Evolutionary conservation across 1,284 basidiomycete genomes (phyloP).

Genomic region (Sanghuangporus sanghuang): DNA sequence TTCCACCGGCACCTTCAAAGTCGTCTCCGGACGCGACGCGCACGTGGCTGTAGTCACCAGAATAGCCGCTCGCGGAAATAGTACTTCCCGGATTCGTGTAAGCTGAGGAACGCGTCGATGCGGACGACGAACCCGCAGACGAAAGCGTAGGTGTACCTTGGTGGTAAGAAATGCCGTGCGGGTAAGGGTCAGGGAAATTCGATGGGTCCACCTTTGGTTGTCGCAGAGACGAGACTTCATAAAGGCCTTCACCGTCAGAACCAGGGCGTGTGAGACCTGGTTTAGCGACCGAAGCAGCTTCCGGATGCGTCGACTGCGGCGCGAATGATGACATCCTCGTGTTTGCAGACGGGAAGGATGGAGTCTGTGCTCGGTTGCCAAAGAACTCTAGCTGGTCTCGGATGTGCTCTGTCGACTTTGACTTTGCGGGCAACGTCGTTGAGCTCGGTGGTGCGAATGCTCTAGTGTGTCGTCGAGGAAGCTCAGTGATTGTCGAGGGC

Average conservation of each 20-base stretch:
- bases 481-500: constrained; percentile 3
- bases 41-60: constrained; percentile 58
- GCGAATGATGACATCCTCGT: constrained; percentile 5
- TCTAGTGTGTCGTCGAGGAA: neutral
- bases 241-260: constrained; percentile 36
- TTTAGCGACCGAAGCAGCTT: neutral
- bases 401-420: constrained; percentile 1
- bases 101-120: constrained; percentile 70
- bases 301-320: constrained; percentile 6
- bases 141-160: constrained; percentile 53
- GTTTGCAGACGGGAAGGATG: neutral
- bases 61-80: constrained; percentile 29
- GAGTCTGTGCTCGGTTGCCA: neutral
- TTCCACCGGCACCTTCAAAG: constrained; percentile 11
- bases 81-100: constrained; percentile 65
- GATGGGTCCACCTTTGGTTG: constrained; percentile 54
- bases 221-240: constrained; percentile 38
- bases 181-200: constrained; percentile 51
- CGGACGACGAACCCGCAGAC: constrained; percentile 59
- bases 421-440: neutral
- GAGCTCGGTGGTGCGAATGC: neutral
- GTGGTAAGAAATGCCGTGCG: constrained; percentile 30
- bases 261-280: constrained; percentile 23
- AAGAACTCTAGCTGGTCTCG: constrained; percentile 12
- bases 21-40: constrained; percentile 57